Evolutionary conservation across 2,329 filamentous ascomycete species (phyloP).

Genomic region (Scorias spongiosa): DNA sequence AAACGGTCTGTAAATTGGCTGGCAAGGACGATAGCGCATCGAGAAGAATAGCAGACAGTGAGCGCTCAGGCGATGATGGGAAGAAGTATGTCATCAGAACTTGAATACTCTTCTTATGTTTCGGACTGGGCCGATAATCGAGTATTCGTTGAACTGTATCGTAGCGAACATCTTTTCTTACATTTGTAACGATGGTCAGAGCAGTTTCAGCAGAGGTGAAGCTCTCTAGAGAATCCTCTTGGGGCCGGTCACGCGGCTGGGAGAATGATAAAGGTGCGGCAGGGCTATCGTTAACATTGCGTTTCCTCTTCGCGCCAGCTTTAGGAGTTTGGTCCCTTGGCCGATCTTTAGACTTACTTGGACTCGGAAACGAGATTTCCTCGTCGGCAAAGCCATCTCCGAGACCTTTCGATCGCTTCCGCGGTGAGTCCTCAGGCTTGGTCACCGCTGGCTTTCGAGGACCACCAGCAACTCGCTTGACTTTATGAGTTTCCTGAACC

Average conservation of each 20-base stretch:
- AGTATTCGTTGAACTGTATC: slow-evolving; percentile 45
- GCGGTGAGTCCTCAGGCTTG: slow-evolving; percentile 13
- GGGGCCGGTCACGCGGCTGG: slow-evolving; percentile 6
- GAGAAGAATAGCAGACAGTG: slow-evolving; percentile 52
- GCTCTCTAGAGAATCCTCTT: background rate
- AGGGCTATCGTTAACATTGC: slow-evolving; percentile 49
- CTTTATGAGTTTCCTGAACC: slow-evolving; percentile 41
- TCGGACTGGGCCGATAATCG: slow-evolving; percentile 42
- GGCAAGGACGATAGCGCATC: slow-evolving; percentile 43
- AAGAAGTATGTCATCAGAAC: slow-evolving; percentile 48
- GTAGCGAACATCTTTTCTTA: slow-evolving; percentile 11
- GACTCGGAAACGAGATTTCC: slow-evolving; percentile 29
- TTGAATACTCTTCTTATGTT: slow-evolving; percentile 51
- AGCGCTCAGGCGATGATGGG: slow-evolving; percentile 46
- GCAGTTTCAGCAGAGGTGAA: background rate
- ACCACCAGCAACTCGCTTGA: slow-evolving; percentile 28
- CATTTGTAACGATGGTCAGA: background rate
- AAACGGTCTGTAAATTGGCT: slow-evolving; percentile 38
- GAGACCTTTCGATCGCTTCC: slow-evolving; percentile 11
- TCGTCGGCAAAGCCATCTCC: slow-evolving; percentile 66
- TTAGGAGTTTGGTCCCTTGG: slow-evolving; percentile 45
- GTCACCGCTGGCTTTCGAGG: slow-evolving; percentile 3
- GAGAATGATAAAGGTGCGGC: slow-evolving; percentile 32
- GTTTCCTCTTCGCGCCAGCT: slow-evolving; percentile 51
- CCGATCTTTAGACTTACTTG: slow-evolving; percentile 31